Evolutionary conservation across 1,139 yeast species (phyloP), one percentile per base, ranked within the genome.

Genomic region (Spencermartinsiella ligniputridi): DNA sequence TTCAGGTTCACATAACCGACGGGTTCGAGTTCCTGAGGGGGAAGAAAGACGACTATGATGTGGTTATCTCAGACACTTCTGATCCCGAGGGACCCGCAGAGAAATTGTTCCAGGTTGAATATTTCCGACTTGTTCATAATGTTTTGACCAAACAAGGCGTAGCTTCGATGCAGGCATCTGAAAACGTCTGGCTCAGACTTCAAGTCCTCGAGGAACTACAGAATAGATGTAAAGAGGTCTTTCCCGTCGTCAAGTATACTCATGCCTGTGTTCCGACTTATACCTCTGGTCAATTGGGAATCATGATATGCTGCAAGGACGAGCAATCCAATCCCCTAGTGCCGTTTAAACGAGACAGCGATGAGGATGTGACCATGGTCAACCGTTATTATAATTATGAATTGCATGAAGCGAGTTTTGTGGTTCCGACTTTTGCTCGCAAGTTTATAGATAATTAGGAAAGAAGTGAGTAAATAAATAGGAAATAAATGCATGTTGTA

Each of bases 1-100:
- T 87, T 38, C 75, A 78, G 42, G 80, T 89, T 22, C 75, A 81
- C 54, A 76, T 92, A 51, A 86, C 85, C 48, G 98, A 90, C 68
- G 98, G 98, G 8, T 89, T 92, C 70, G 75, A 87, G 68, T 90
- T 72, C 63, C 72, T 90, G 56, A 74, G 77, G 49, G 71, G 74
- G 39, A 69, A 71, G 54, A 62, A 69, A 57, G 64, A 66, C 48
- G 74, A 76, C 55, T 90, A 74, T 62, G 97, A 92, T 64, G 83
- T 90, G 40, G 89, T 92, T 54, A 89, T 92, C 57, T 89, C 97
- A 30, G 98, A 92, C 65, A 86, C 96, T 8, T 85, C 95, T 9
- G 98, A 92, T 64, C 97, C 97, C 2, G 97, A 92, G 60, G 98
- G 98, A 1, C 98, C 98, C 8, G 98, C 98, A 2, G 96, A 83